These are phyloP conservation scores for Agrostemma githago DNA, from an alignment of 148 eudicot genomes.

Conservation along the genomic window DNA sequence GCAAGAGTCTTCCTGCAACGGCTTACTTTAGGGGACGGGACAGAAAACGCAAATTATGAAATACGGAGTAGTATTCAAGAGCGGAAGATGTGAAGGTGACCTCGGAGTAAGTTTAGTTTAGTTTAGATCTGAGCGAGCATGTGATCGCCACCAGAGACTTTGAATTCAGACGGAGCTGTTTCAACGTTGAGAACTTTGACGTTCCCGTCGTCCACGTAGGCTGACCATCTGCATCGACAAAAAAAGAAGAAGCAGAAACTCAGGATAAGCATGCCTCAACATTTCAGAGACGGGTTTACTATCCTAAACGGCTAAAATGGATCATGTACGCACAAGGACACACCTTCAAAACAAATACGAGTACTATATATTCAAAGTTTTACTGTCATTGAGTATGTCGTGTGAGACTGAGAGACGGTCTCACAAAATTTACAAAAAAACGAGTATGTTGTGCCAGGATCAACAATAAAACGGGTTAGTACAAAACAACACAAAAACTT, in stretches of 20 bases:
- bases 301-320: neutral
- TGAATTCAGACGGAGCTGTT: conserved; percentile 55
- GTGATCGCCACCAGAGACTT: conserved; percentile 76
- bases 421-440: no score
- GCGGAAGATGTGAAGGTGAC: neutral
- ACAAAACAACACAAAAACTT: no score
- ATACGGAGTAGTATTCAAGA: neutral
- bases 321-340: no score
- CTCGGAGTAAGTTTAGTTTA: no score
- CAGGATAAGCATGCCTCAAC: neutral
- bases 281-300: neutral
- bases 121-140: conserved; percentile 62
- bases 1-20: neutral
- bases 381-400: no score
- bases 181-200: conserved; percentile 68
- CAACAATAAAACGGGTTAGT: no score
- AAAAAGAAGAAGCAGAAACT: neutral
- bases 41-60: neutral
- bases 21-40: no score
- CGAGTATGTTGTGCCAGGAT: no score
- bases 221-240: conserved; percentile 74
- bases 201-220: conserved; percentile 83
- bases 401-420: no score
- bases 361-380: no score
- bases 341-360: no score